Evolutionary conservation across 495 filamentous ascomycete genomes (phyloP), one percentile per base, ranked within the genome.

Genomic region (Annulohypoxylon stygium): DNA sequence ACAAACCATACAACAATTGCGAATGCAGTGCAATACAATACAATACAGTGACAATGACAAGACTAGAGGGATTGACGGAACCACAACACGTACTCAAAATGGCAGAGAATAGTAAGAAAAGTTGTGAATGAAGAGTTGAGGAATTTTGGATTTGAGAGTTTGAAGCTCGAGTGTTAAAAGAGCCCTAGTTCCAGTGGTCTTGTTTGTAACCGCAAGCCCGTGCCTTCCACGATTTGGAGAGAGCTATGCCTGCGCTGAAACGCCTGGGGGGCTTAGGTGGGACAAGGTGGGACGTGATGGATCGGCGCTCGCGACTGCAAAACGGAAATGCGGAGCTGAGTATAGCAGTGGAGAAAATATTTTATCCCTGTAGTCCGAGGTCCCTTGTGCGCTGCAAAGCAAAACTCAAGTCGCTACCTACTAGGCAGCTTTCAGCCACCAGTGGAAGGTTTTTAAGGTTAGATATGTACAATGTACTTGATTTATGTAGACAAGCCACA

Each of bases 211-310:
- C 7, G 18, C 16, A 61, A 16, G 48, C 26, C 37, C 30, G 45
- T 50, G 65, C 67, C 62, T 72, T 72, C 39, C 33, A 36, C 55
- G 45, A 55, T 59, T 68, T 64, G 53, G 59, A 63, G 61, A 51
- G 55, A 66, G 68, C 68, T 50, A 51, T 61, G 63, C 53, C 37
- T 61, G 63, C 37, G 55, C 67, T 71, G 72, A 75, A 75, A 67
- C 58, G 58, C 25, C 26, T 26, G 26, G 61, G 65, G 61, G 50
- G 62, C 53, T 54, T 37, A 45, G 67, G 72, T 67, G 67, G 72
- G 67, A 71, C 62, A 54, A 60, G 60, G 59, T 67, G 72, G 72
- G 72, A 71, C 58, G 14, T 0, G 10, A 54, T 33, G 63, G 61
- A 70, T 70, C 65, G 53, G 51, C 57, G 39, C 51, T 67, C 57